These are phyloP conservation scores for Capsicum pubescens DNA, from an alignment of 257 asterid genomes.

Conservation along the genomic window DNA sequence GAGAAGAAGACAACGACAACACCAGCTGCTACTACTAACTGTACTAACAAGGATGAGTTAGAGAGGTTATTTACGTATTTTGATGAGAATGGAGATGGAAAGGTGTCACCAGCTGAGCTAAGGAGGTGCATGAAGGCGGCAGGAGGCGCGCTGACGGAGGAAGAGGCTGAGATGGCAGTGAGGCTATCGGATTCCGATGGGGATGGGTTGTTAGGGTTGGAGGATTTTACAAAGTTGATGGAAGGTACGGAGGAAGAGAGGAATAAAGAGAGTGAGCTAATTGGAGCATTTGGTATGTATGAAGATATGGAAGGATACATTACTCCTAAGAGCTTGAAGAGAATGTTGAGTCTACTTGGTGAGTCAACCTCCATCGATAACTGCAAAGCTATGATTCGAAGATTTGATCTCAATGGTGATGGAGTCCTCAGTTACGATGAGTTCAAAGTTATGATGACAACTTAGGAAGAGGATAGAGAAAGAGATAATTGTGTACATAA, in stretches of 20 bases:
- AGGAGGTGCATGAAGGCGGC: not conserved
- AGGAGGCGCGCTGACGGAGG: conserved; percentile 36
- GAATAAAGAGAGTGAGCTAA: conserved; percentile 45
- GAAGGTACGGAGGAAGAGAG: conserved; percentile 61
- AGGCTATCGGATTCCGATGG: conserved; percentile 56
- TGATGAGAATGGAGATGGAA: conserved; percentile 31
- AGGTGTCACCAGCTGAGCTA: conserved; percentile 21
- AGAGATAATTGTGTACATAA: not conserved
- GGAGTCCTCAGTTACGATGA: conserved; percentile 66
- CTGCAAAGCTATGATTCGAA: conserved; percentile 56
- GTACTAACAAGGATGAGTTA: not conserved
- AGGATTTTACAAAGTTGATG: conserved; percentile 54
- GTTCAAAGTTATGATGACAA: conserved; percentile 60
- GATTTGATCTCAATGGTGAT: conserved; percentile 62
- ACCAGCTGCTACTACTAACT: no score
- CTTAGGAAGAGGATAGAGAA: not conserved
- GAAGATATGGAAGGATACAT: conserved; percentile 55
- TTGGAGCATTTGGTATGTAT: conserved; percentile 59
- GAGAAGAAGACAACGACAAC: no score
- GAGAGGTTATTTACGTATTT: conserved; percentile 28
- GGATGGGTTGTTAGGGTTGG: conserved; percentile 56
- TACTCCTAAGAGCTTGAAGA: conserved; percentile 61
- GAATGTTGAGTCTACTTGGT: conserved; percentile 63
- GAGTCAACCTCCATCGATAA: conserved; percentile 51
- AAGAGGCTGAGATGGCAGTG: conserved; percentile 57